A percentile compares a stretch with the other conserved stretches of the same genome.
Conservation (phyloP, 1,284 basidiomycete species). For the Marasmius fiardii region DNA sequence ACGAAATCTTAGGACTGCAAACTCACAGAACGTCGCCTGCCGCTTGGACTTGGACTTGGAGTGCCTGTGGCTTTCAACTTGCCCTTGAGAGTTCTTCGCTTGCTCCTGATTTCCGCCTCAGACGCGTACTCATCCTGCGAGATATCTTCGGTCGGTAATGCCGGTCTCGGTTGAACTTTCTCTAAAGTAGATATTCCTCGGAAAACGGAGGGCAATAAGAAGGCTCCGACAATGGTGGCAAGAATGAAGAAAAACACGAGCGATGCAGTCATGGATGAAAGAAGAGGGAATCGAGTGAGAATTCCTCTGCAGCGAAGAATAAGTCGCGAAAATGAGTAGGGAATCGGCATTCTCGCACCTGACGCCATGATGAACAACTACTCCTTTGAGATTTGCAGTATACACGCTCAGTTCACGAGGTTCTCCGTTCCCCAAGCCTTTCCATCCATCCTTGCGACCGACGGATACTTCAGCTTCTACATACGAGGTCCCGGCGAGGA, state of each 20-base stretch:
- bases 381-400: slow-evolving; percentile 56
- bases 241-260: slow-evolving; percentile 49
- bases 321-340: slow-evolving; percentile 4
- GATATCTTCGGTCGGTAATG: neutral
- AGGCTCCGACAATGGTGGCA: slow-evolving; percentile 47
- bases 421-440: slow-evolving; percentile 56
- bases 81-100: neutral
- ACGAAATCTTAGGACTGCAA: too few species aligned
- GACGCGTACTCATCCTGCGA: neutral
- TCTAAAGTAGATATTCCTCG: slow-evolving; percentile 15
- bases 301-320: slow-evolving; percentile 47
- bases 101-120: neutral
- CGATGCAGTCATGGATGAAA: slow-evolving; percentile 41
- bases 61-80: neutral
- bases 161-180: slow-evolving; percentile 2
- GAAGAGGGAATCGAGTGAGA: slow-evolving; percentile 66
- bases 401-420: slow-evolving; percentile 68
- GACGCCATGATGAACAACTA: slow-evolving; percentile 59
- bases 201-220: slow-evolving; percentile 46
- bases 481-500: slow-evolving; percentile 42
- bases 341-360: slow-evolving; percentile 43
- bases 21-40: slow-evolving; percentile 9
- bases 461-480: slow-evolving; percentile 57
- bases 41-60: slow-evolving; percentile 18
- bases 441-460: slow-evolving; percentile 70